Conservation (phyloP, 345 rosid species). For the Clausena lansium region DNA sequence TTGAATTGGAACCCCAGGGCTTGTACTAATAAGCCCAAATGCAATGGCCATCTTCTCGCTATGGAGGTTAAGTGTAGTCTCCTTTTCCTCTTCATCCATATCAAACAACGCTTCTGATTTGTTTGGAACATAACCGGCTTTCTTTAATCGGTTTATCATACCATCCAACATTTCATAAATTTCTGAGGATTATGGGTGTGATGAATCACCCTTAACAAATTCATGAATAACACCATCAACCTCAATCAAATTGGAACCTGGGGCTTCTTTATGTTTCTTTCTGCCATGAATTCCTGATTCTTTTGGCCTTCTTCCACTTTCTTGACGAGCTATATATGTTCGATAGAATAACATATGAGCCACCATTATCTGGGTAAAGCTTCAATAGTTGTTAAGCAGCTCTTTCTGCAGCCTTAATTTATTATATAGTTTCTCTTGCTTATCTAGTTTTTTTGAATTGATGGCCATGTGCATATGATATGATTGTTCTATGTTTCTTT, state of each 20-base stretch:
- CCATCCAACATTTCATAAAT: constrained; percentile 24
- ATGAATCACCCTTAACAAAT: constrained; percentile 21
- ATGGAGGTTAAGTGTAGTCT: constrained; percentile 30
- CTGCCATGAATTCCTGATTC: constrained; percentile 16
- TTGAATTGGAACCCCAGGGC: constrained; percentile 20
- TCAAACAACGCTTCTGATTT: constrained; percentile 28
- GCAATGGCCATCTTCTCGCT: constrained; percentile 31
- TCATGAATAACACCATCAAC: constrained; percentile 23
- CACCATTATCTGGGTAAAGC: constrained; percentile 23
- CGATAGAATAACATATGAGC: constrained; percentile 18
- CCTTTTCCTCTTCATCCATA: constrained; percentile 23
- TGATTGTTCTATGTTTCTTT: too few relatives aligned
- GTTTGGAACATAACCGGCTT: constrained; percentile 28
- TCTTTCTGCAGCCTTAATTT: constrained; percentile 25
- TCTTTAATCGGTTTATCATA: constrained; percentile 21
- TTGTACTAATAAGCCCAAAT: constrained; percentile 17
- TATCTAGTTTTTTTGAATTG: too few relatives aligned
- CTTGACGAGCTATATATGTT: constrained; percentile 14
- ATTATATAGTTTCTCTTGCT: too few relatives aligned
- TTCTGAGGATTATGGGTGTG: constrained; percentile 11
- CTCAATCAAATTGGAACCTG: constrained; percentile 29
- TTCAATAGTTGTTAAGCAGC: constrained; percentile 22
- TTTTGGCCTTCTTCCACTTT: constrained; percentile 17
- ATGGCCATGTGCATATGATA: too few relatives aligned
- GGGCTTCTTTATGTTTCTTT: constrained; percentile 16